Evolutionary conservation across 306 rosid species (phyloP).

Genomic region (Rosa chinensis): DNA sequence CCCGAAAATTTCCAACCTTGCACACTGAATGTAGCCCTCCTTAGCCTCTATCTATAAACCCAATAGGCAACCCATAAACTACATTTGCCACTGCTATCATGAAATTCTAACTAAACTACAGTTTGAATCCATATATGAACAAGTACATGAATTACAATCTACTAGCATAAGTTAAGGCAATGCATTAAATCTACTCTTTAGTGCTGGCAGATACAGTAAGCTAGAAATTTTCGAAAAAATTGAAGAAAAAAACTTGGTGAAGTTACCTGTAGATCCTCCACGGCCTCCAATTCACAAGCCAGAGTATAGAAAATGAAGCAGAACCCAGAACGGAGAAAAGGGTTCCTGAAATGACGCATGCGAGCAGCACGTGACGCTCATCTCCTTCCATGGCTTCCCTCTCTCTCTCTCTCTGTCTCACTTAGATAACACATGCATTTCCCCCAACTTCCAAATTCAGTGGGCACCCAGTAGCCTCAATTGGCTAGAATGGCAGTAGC

Average conservation of each 20-base stretch:
- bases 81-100: neutral
- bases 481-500: conserved; percentile 36
- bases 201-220: neutral
- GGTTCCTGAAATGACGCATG: conserved; percentile 82
- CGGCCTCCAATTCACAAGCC: conserved; percentile 99
- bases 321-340: conserved; percentile 78
- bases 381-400: conserved; percentile 74
- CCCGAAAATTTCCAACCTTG: neutral
- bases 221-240: conserved; percentile 3
- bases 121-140: neutral
- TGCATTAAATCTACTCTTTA: neutral
- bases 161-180: neutral
- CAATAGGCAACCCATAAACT: neutral
- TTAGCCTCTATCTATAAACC: neutral
- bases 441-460: conserved; percentile 15
- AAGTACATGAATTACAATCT: neutral
- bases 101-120: neutral
- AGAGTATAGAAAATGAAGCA: conserved; percentile 78
- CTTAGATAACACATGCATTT: conserved; percentile 52
- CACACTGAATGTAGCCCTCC: neutral
- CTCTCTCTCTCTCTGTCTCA: conserved; percentile 19
- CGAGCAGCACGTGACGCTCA: conserved; percentile 65
- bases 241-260: neutral
- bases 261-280: conserved; percentile 96
- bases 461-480: conserved; percentile 35